These are phyloP conservation scores for Ophiognomonia clavigignenti-juglandacearum DNA, from an alignment of 2,329 filamentous ascomycete genomes.

Conservation along the genomic window DNA sequence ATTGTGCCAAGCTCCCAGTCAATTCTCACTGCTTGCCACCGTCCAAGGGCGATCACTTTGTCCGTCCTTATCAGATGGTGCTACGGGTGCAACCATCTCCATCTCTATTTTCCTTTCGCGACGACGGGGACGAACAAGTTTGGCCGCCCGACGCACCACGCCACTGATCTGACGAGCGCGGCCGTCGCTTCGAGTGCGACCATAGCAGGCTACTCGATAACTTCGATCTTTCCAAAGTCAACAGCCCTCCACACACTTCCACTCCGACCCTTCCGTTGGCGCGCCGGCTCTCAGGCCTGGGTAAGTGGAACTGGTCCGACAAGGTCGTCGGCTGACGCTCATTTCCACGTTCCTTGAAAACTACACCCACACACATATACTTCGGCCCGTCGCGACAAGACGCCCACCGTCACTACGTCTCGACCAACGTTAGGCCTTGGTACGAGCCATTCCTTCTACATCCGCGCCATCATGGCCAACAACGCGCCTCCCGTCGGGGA, in stretches of 20 bases:
- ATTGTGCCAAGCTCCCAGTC: too few relatives aligned
- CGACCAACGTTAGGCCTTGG: neutral
- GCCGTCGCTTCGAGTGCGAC: neutral
- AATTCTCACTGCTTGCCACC: too few relatives aligned
- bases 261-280: too few relatives aligned
- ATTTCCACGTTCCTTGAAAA: neutral
- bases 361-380: too few relatives aligned
- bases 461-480: constrained; percentile 32
- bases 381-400: constrained; percentile 3
- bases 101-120: constrained; percentile 15
- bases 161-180: neutral
- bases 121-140: constrained; percentile 15
- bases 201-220: too few relatives aligned
- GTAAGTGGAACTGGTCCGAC: neutral
- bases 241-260: too few relatives aligned
- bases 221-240: too few relatives aligned
- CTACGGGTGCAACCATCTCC: constrained; percentile 12
- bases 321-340: neutral
- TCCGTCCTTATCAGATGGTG: constrained; percentile 16
- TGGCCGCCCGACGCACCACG: constrained; percentile 13
- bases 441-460: constrained; percentile 1
- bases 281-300: too few relatives aligned
- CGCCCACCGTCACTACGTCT: neutral
- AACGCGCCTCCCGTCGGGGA: constrained; percentile 58
- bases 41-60: too few relatives aligned